A percentile compares a stretch with the other conserved stretches of the same genome.
Conservation (phyloP, 495 filamentous ascomycete genomes). For the Poronia punctata region DNA sequence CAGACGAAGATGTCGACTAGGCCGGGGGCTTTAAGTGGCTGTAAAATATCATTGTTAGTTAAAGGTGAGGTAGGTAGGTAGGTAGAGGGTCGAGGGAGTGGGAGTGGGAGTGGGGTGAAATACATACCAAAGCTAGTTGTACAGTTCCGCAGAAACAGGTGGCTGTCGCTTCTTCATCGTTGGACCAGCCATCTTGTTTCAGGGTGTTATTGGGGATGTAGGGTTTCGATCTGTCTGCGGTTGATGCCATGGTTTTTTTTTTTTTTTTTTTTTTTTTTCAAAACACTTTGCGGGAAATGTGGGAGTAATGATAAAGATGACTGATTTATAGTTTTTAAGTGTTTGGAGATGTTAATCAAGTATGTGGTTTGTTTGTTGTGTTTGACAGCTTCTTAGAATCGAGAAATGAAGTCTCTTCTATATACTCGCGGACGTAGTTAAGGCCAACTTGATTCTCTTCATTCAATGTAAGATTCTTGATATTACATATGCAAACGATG, state of each 20-base stretch:
- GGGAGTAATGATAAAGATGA: too few species aligned
- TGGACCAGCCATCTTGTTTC: constrained; percentile 6
- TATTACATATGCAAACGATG: too few species aligned
- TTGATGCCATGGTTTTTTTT: constrained; percentile 3
- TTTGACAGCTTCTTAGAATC: too few species aligned
- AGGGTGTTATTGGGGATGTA: constrained; percentile 6
- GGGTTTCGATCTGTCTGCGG: background rate
- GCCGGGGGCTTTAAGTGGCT: constrained; percentile 37
- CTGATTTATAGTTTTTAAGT: too few species aligned
- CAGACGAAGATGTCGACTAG: constrained; percentile 47
- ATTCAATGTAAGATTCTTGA: too few species aligned
- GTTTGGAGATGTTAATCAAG: too few species aligned
- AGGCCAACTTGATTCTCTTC: too few species aligned
- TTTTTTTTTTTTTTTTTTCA: too few species aligned
- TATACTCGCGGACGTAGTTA: too few species aligned
- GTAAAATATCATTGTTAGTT: background rate
- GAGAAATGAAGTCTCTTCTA: too few species aligned
- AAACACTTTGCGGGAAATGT: too few species aligned
- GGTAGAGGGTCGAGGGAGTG: background rate
- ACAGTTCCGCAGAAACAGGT: constrained; percentile 51
- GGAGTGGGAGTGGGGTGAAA: background rate
- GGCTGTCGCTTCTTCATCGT: constrained; percentile 41
- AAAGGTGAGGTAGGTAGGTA: background rate
- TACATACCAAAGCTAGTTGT: constrained; percentile 44
- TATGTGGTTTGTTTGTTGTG: too few species aligned